Evolutionary conservation across 257 asterid species (phyloP).

Genomic region (Solanum lignicaule): DNA sequence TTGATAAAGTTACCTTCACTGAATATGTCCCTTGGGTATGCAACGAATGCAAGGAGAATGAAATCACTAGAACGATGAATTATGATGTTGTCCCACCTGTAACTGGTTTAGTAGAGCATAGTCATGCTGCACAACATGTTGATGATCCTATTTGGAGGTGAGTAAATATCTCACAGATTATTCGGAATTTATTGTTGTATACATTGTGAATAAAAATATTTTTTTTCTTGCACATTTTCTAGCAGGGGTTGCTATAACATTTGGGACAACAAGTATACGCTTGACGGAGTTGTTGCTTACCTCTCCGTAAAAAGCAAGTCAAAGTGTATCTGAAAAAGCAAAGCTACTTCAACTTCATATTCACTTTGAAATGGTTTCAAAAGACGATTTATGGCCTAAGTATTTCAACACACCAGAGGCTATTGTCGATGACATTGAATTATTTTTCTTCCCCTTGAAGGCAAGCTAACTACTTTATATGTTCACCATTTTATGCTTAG

Average conservation of each 20-base stretch:
- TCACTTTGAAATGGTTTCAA: slow-evolving; percentile 51
- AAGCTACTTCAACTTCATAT: slow-evolving; percentile 26
- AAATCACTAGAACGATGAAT: not conserved
- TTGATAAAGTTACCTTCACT: not conserved
- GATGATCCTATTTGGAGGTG: slow-evolving; percentile 55
- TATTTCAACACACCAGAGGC: slow-evolving; percentile 35
- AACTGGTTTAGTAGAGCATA: not conserved
- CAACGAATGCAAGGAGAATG: not conserved
- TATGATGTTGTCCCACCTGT: not conserved
- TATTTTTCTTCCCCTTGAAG: slow-evolving; percentile 52
- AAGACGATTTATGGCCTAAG: slow-evolving; percentile 49
- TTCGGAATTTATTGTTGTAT: not conserved
- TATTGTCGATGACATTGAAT: slow-evolving; percentile 38
- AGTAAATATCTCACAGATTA: not conserved
- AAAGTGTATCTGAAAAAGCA: slow-evolving; percentile 33
- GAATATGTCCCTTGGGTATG: slow-evolving; percentile 12
- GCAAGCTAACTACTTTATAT: slow-evolving; percentile 21
- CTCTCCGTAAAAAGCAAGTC: slow-evolving; percentile 36
- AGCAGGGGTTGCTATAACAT: slow-evolving; percentile 38
- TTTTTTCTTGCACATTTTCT: not conserved
- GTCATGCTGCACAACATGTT: not conserved
- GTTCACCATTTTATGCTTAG: not conserved
- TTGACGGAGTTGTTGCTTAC: slow-evolving; percentile 42
- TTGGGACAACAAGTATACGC: slow-evolving; percentile 9
- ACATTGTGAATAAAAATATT: not conserved